Evolutionary conservation across 352 stramenopile species (phyloP), one percentile per base, ranked within the genome.

Genomic region (Globisporangium camurandrum): DNA sequence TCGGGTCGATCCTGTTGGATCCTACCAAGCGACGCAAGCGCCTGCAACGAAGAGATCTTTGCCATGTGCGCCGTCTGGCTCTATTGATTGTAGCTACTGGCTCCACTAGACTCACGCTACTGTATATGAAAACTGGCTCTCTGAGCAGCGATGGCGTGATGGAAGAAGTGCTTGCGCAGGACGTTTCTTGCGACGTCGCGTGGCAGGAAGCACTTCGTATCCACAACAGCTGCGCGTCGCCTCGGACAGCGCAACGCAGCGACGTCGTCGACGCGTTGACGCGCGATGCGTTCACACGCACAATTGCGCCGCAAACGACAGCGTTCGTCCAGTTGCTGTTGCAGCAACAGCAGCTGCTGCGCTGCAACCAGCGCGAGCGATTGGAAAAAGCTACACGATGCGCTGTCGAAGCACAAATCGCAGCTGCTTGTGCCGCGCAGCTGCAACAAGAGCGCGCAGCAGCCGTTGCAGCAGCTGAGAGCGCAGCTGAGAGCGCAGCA

Each of bases 221-320:
- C n/a, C n/a, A 20, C 17, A 19, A 48, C 3, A 41, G 46, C 5
- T 54, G 34, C 9, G 8, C 56, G 0, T 67, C 62, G 4, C 65
- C 69, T 9, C 51, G 56, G 23, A 38, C 53, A 17, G 46, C 54
- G 31, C 50, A 42, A 36, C 48, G 62, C n/a, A 57, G 75, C 33
- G 69, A 81, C 57, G 39, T 57, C 16, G 36, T 77, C 3, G 66
- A 81, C 43, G 54, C 27, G 5, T 38, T 81, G 1, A 75, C 69
- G 11, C 40, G 73, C 30, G 47, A 78, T n/a, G 67, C 51, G 26
- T 76, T 71, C 38, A 49, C 58, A 11, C 50, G 43, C 5, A 57
- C 38, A 24, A 51, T 71, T 16, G 42, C 42, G 49, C 57, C 61
- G 22, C 44, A 78, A 65, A 53, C 73, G 34, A 60, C 56, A 4